These are phyloP conservation scores for Trichophyton verrucosum DNA, from an alignment of 2,329 filamentous ascomycete species.

Conservation along the genomic window DNA sequence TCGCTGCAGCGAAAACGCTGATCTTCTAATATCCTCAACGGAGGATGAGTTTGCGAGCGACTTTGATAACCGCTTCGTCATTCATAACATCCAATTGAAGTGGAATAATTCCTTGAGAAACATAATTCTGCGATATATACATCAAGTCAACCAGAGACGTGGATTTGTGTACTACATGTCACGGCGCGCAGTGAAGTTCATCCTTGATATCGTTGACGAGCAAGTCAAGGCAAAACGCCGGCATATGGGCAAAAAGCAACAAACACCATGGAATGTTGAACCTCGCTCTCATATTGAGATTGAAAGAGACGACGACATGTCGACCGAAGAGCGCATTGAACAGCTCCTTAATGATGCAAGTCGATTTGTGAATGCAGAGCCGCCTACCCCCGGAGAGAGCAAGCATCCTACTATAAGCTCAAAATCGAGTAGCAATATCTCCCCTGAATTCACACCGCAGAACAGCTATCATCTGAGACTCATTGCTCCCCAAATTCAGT, in stretches of 20 bases:
- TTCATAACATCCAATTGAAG: slow-evolving; percentile 94
- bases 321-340: slow-evolving; percentile 73
- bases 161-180: slow-evolving; percentile 98
- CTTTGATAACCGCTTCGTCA: slow-evolving; percentile 95
- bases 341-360: slow-evolving; percentile 75
- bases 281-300: slow-evolving; percentile 12
- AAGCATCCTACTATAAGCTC: slow-evolving; percentile 21
- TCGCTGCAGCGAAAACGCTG: slow-evolving; percentile 43
- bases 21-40: slow-evolving; percentile 41
- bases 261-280: slow-evolving; percentile 4
- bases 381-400: slow-evolving; percentile 31
- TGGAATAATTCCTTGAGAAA: slow-evolving; percentile 97
- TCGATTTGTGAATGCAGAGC: slow-evolving; percentile 65
- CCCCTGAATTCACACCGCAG: slow-evolving; percentile 75
- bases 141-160: slow-evolving; percentile 88
- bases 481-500: slow-evolving; percentile 92
- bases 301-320: slow-evolving; percentile 48
- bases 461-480: slow-evolving; percentile 91
- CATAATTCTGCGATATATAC: slow-evolving; percentile 91
- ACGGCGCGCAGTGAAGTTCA: slow-evolving; percentile 89
- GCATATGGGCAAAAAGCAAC: slow-evolving; percentile 16
- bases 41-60: slow-evolving; percentile 78
- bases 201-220: slow-evolving; percentile 92
- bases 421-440: slow-evolving; percentile 60
- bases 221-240: slow-evolving; percentile 60